These are phyloP conservation scores for Blumeriella jaapii DNA, from an alignment of 2,329 filamentous ascomycete genomes.

Conservation along the genomic window DNA sequence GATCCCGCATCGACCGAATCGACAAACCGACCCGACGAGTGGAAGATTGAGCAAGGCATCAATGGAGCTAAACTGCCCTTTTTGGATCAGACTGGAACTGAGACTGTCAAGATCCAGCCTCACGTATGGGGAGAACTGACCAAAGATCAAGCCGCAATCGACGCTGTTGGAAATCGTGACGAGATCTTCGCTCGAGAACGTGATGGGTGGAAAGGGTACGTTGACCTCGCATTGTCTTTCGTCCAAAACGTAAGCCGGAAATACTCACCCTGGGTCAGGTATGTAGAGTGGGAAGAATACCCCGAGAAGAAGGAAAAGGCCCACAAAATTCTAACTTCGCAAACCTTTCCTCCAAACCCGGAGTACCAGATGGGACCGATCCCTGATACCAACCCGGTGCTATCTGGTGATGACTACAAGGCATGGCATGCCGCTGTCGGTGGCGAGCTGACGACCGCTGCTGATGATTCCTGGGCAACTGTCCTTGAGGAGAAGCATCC, in stretches of 20 bases:
- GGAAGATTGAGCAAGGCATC: slow-evolving; percentile 42
- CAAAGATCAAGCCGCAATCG: slow-evolving; percentile 33
- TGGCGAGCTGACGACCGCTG: slow-evolving; percentile 33
- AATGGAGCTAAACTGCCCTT: slow-evolving; percentile 35
- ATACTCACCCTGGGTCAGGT: slow-evolving; percentile 25
- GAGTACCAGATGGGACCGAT: slow-evolving; percentile 46
- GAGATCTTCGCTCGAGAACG: slow-evolving; percentile 33
- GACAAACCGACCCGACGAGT: slow-evolving; percentile 33
- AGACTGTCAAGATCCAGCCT: slow-evolving; percentile 22
- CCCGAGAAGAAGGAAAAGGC: slow-evolving; percentile 46
- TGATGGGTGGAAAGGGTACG: slow-evolving; percentile 35
- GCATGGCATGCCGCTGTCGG: slow-evolving; percentile 44
- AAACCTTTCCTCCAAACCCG: slow-evolving; percentile 25
- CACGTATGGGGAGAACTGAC: slow-evolving; percentile 23
- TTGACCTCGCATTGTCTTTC: neutral
- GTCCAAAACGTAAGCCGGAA: neutral
- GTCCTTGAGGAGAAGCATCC: slow-evolving; percentile 46
- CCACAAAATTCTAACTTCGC: slow-evolving; percentile 12
- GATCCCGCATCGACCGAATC: neutral
- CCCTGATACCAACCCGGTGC: slow-evolving; percentile 44
- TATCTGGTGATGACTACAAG: slow-evolving; percentile 45
- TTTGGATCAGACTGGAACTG: slow-evolving; percentile 33
- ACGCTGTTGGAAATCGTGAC: slow-evolving; percentile 30
- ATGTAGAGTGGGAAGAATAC: slow-evolving; percentile 60
- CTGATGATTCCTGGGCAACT: slow-evolving; percentile 45